A percentile compares a stretch with the other conserved stretches of the same genome.
These are phyloP conservation scores for Trichaptum fuscoviolaceum DNA, from an alignment of 768 basidiomycete genomes.

Conservation along the genomic window DNA sequence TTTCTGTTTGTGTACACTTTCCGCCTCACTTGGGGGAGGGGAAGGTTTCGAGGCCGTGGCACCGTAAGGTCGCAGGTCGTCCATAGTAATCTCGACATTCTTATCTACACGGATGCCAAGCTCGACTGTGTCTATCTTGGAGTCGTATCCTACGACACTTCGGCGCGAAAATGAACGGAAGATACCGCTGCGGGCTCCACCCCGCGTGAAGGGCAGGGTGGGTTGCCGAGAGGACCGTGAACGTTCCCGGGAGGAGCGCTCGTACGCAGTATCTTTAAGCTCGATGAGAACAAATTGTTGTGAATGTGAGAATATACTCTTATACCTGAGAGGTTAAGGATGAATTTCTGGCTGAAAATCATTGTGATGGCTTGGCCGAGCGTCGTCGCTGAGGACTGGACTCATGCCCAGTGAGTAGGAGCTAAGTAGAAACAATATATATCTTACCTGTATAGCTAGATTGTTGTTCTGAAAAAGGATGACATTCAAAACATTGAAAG, in stretches of 20 bases:
- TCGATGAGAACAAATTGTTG: background rate
- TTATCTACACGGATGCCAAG: constrained; percentile 1
- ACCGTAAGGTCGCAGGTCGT: constrained; percentile 1
- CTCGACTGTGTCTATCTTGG: background rate
- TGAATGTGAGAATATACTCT: background rate
- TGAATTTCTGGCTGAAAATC: constrained; percentile 13
- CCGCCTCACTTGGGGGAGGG: background rate
- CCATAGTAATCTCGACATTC: constrained; percentile 2
- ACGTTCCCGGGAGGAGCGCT: background rate
- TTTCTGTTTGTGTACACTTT: background rate
- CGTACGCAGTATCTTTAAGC: background rate
- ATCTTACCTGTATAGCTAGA: background rate
- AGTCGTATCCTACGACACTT: background rate
- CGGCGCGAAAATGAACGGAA: background rate
- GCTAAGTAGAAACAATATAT: background rate
- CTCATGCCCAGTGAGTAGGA: background rate
- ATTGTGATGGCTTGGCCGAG: constrained; percentile 15
- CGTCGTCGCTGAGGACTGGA: constrained; percentile 9
- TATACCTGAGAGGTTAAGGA: constrained; percentile 9
- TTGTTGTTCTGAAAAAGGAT: constrained; percentile 6
- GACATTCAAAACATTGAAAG: constrained; percentile 7
- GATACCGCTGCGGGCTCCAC: background rate
- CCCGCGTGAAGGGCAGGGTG: background rate
- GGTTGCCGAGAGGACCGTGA: background rate
- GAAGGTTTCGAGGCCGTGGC: background rate